Evolutionary conservation across 805 yeast genomes (phyloP), one percentile per base, ranked within the genome.

Genomic region (Suhomyces kilbournensis): DNA sequence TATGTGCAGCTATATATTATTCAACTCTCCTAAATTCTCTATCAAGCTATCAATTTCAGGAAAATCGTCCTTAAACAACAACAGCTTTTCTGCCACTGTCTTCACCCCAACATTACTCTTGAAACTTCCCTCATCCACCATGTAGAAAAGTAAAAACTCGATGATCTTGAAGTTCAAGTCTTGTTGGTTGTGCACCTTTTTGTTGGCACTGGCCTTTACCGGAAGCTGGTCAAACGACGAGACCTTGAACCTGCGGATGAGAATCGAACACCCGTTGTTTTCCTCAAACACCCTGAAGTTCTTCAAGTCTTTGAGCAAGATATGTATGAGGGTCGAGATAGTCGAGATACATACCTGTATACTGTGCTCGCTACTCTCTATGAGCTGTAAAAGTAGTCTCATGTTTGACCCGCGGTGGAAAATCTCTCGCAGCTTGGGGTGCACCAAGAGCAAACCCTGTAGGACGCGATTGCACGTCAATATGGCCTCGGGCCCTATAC

Each of bases 141-240:
- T 67, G 60, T 87, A 86, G 62, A 86, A 84, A 51, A 86, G 80
- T 49, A 87, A 68, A 63, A 86, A 87, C 67, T 87, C 92, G 47
- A 87, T 74, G 10, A 84, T 77, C 58, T 84, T 82, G 56, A 85
- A 79, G 58, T 84, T 84, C 12, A 86, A 77, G 32, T 76, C 76
- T 58, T 83, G 83, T 54, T 69, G 72, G 39, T 56, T 59, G 20
- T 53, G 49, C 9, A 51, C 44, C 23, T 32, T 42, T 7, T 39
- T n/a, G 19, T 43, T 22, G 26, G 26, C 10, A 7, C 20, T 35
- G 8, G 38, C 20, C 10, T 50, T 46, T 10, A 32, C 19, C 14
- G 51, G 45, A 14, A 46, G 30, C 19, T 45, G 26, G 2, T 47
- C 44, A 12, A 66, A 54, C 35, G 53, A 50, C 19, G 50, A 28